A percentile compares a stretch with the other conserved stretches of the same genome.
phyloP scores from a whole-genome alignment of 495 filamentous ascomycete genomes.

The Margaritispora aquatica region DNA sequence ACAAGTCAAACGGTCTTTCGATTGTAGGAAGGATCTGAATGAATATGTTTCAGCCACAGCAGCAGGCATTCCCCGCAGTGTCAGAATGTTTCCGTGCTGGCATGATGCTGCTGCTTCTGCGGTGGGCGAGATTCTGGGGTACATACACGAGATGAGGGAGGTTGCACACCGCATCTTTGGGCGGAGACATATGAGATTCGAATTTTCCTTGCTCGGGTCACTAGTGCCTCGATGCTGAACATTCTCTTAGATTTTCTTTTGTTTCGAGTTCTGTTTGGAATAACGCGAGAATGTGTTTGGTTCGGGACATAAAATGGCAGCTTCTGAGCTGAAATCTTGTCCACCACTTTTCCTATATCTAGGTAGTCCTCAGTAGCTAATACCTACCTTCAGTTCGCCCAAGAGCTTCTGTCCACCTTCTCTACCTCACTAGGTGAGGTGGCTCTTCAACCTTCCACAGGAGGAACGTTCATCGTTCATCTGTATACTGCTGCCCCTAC shows the following conservation, averaged over 20 bases:
- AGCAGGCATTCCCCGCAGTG: conserved; percentile 8
- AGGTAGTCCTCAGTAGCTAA: too few species aligned
- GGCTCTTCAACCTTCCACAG: conserved; percentile 78
- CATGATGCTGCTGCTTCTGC: too few species aligned
- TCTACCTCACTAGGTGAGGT: conserved; percentile 80
- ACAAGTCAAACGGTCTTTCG: too few species aligned
- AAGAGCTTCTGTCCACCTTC: conserved; percentile 98
- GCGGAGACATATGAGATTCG: neutral
- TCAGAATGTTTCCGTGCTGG: conserved; percentile 10
- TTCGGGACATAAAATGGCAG: too few species aligned
- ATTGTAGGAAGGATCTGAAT: neutral
- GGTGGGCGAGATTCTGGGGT: neutral
- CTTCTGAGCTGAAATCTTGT: too few species aligned
- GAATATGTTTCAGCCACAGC: conserved; percentile 6
- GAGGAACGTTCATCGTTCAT: conserved; percentile 74
- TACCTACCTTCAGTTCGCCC: conserved; percentile 59
- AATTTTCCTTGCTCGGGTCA: neutral
- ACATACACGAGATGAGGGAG: neutral
- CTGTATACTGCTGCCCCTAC: conserved; percentile 37
- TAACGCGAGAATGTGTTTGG: too few species aligned
- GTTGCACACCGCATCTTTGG: neutral
- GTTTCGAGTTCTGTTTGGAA: too few species aligned
- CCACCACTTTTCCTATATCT: too few species aligned
- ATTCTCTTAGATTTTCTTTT: neutral
- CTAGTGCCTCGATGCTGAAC: neutral